A percentile compares a stretch with the other conserved stretches of the same genome.
Conservation (phyloP, 768 basidiomycete species). For the Lepiota subincarnata region DNA sequence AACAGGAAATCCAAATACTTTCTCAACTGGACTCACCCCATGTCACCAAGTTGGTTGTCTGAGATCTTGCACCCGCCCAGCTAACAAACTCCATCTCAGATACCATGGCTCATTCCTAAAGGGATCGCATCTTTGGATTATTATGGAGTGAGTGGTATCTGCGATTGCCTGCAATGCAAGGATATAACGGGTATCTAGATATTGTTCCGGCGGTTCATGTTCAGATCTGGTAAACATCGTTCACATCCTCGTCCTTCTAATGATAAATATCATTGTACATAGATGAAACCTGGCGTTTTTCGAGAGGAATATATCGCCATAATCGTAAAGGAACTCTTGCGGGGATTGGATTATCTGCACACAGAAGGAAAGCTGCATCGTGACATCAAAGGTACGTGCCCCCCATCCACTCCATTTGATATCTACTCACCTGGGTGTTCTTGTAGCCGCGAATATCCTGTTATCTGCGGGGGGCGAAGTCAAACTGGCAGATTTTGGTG, state of each 20-base stretch:
- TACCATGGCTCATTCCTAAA: constrained; percentile 97
- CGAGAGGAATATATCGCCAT: constrained; percentile 99
- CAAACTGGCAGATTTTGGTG: constrained; percentile 98
- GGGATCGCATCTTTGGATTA: constrained; percentile 96
- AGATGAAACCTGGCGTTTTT: constrained; percentile 99
- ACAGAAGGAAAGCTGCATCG: constrained; percentile 95
- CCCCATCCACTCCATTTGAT: not conserved
- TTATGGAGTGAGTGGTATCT: constrained; percentile 76
- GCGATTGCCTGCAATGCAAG: not conserved
- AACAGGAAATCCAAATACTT: constrained; percentile 97
- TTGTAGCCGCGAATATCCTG: constrained; percentile 86
- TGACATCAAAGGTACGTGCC: constrained; percentile 88
- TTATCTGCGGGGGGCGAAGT: constrained; percentile 91
- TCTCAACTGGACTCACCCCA: constrained; percentile 93
- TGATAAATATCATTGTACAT: constrained; percentile 15
- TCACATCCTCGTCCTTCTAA: constrained; percentile 4
- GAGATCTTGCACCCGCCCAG: constrained; percentile 2
- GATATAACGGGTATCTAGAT: constrained; percentile 41
- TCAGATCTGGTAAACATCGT: constrained; percentile 76
- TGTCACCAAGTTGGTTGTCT: constrained; percentile 80
- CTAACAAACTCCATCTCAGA: constrained; percentile 32
- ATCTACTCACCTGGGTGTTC: constrained; percentile 4
- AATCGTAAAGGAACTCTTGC: constrained; percentile 86
- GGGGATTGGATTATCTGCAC: constrained; percentile 93
- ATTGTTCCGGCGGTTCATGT: constrained; percentile 97